Percentiles rank a stretch among this genome's conserved stretches.
These are phyloP conservation scores for Orbilia javanica DNA, from an alignment of 2,329 filamentous ascomycete genomes.

Conservation along the genomic window DNA sequence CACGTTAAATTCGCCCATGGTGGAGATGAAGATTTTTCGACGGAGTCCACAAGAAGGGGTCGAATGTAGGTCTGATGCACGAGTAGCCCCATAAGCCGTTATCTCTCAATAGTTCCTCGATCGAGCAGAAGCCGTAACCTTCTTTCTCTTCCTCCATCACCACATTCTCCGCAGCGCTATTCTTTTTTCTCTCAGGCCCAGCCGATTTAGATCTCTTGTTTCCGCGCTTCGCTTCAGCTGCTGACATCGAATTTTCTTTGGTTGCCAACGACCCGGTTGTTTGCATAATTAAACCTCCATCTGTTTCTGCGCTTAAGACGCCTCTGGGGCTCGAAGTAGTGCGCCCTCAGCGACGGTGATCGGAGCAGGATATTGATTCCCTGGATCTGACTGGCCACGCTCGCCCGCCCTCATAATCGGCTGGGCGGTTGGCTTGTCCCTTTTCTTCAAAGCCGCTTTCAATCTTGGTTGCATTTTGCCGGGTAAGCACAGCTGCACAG, in stretches of 20 bases:
- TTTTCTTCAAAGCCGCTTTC: constrained; percentile 25
- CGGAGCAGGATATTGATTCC: constrained; percentile 40
- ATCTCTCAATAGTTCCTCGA: constrained; percentile 58
- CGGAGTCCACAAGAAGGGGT: constrained; percentile 47
- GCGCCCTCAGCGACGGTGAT: constrained; percentile 37
- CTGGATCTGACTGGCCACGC: constrained; percentile 49
- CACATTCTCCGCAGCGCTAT: constrained; percentile 35
- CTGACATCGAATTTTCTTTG: constrained; percentile 25
- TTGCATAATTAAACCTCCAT: constrained; percentile 32
- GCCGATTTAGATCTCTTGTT: constrained; percentile 47
- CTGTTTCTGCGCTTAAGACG: constrained; percentile 36
- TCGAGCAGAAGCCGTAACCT: constrained; percentile 40
- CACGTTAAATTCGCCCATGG: constrained; percentile 50
- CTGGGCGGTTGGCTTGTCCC: constrained; percentile 51
- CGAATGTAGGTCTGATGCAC: constrained; percentile 50
- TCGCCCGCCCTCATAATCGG: constrained; percentile 40
- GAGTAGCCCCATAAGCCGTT: constrained; percentile 41
- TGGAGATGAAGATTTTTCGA: constrained; percentile 54
- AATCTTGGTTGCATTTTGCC: constrained; percentile 54
- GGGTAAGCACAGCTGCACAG: constrained; percentile 36
- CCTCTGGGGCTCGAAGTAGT: background rate
- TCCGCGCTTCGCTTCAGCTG: constrained; percentile 36
- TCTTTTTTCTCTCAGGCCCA: constrained; percentile 42
- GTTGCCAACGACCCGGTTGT: constrained; percentile 44
- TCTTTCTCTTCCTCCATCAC: constrained; percentile 39